phyloP scores from a whole-genome alignment of 257 asterid genomes.

The Oldenlandia corymbosa region DNA sequence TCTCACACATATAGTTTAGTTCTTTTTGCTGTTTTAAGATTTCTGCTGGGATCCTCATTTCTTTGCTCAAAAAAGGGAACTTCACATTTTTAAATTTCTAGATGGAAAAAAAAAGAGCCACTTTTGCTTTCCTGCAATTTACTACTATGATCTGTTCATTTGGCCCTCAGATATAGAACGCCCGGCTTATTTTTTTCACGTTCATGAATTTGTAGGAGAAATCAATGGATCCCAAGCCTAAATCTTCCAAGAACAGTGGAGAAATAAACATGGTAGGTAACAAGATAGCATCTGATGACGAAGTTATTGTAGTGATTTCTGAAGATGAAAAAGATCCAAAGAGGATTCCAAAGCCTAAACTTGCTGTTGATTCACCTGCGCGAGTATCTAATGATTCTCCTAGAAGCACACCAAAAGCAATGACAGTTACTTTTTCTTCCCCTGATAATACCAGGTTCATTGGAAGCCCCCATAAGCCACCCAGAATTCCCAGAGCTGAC shows the following conservation, averaged over 20 bases:
- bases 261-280: conserved; percentile 55
- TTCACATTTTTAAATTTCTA: too few species aligned
- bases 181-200: not conserved
- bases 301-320: conserved; percentile 42
- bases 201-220: not conserved
- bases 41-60: not conserved
- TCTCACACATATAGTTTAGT: not conserved
- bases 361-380: conserved; percentile 29
- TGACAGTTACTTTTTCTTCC: conserved; percentile 36
- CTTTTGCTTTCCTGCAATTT: not conserved
- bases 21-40: not conserved
- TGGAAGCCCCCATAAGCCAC: conserved; percentile 64
- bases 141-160: not conserved
- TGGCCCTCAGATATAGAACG: not conserved
- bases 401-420: conserved; percentile 30
- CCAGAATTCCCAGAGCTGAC: conserved; percentile 47
- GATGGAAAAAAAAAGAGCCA: not conserved
- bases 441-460: conserved; percentile 43
- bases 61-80: too few species aligned
- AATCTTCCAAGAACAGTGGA: conserved; percentile 23
- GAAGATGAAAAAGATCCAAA: conserved; percentile 44
- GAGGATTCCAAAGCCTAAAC: conserved; percentile 28
- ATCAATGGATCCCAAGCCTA: conserved; percentile 33
- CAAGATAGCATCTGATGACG: conserved; percentile 36
- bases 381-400: conserved; percentile 34